A percentile compares a stretch with the other conserved stretches of the same genome.
phyloP scores from a whole-genome alignment of 495 filamentous ascomycete species.

The Penicillium argentinense region DNA sequence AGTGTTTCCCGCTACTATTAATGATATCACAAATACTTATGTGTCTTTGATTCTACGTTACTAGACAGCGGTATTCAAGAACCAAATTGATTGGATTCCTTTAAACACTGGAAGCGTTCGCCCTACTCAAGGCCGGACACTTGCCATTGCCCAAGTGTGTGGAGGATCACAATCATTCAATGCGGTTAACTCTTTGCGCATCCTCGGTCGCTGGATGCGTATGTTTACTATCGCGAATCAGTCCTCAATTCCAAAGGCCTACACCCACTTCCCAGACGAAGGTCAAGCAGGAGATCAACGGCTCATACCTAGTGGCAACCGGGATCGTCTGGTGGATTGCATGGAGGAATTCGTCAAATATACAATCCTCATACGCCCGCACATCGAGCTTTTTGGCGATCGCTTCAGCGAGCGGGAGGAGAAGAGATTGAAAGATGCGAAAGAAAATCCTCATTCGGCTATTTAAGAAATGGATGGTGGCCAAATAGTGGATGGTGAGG shows the following conservation, averaged over 20 bases:
- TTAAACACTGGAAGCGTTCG: conserved; percentile 61
- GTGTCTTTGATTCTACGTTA: conserved; percentile 6
- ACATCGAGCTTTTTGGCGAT: conserved; percentile 63
- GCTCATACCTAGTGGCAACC: conserved; percentile 59
- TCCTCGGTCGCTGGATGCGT: conserved; percentile 74
- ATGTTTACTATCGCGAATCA: conserved; percentile 77
- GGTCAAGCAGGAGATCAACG: conserved; percentile 51
- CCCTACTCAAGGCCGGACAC: conserved; percentile 67
- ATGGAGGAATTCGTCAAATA: conserved; percentile 81
- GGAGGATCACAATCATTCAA: conserved; percentile 74
- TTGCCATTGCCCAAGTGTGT: conserved; percentile 63
- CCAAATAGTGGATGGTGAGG: too few species aligned
- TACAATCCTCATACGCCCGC: conserved; percentile 63
- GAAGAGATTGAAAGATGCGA: conserved; percentile 20
- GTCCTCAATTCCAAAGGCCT: conserved; percentile 63
- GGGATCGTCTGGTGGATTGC: conserved; percentile 70
- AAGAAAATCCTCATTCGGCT: too few species aligned
- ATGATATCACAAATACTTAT: neutral
- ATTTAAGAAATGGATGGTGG: too few species aligned
- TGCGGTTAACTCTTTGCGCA: conserved; percentile 65
- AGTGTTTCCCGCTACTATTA: conserved; percentile 11
- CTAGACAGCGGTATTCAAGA: conserved; percentile 70
- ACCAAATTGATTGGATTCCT: conserved; percentile 77
- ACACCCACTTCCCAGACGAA: conserved; percentile 61
- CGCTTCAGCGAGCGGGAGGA: conserved; percentile 60